Evolutionary conservation across 371 early-diverging fungal genomes (phyloP), one percentile per base, ranked within the genome.

Genomic region (Actinomucor elegans): DNA sequence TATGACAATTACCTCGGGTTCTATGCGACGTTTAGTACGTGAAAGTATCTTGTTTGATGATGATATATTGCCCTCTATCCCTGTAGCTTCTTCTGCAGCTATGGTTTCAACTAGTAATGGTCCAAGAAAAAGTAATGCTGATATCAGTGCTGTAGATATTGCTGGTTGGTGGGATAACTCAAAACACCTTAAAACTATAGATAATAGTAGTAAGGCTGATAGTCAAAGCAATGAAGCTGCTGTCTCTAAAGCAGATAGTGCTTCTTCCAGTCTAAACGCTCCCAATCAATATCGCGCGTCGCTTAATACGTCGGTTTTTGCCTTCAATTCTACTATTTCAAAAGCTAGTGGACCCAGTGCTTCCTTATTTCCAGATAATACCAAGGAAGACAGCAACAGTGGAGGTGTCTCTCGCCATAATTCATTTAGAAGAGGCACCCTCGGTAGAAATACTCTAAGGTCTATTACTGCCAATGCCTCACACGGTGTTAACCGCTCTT

Each of bases 21-120:
- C 74, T 2, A 63, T 70, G 35, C 36, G 71, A 28, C 66, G 74
- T 11, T 24, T 70, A 8, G 61, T 70, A 10, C 65, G 74, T 23
- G 64, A 74, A 34, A 69, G 70, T 47, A 52, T 64, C n/a, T 31
- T 58, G 10, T 49, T 52, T 21, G 51, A 51, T 3, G 52, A 56
- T 10, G 52, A 56, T 6, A 14, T 32, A 5, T 26, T 42, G 10
- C 38, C 43, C 14, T 43, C 43, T 6, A 43, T 44, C 14, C 50
- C 58, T 0, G 3, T 52, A 23, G 41, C 58, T 24, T 37, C 35
- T 9, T 36, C 36, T 33, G 48, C 42, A 26, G 42, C 62, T n/a
- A 38, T 52, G 0, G 40, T 38, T 0, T 49, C 49, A 0, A 47
- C 29, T 5, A 31, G 38, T 23, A 31, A 18, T 11, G 26, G 23